phyloP scores from a whole-genome alignment of 2,329 filamentous ascomycete species.

The Alternaria conjuncta region DNA sequence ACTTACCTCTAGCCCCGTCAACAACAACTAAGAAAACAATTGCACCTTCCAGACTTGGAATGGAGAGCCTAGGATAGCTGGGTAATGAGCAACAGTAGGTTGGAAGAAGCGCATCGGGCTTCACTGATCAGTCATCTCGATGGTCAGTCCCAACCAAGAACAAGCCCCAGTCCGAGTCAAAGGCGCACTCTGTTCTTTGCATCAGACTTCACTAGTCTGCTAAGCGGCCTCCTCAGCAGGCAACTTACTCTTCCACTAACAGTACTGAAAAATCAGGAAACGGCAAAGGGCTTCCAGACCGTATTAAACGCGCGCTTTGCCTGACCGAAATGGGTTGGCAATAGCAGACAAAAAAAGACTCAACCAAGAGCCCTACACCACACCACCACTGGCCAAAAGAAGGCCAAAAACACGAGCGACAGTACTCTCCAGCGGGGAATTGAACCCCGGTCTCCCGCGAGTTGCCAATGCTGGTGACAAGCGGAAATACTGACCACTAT shows the following conservation, averaged over 20 bases:
- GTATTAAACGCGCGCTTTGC: too few species aligned
- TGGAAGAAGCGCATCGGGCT: not conserved
- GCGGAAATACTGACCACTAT: constrained; percentile 5
- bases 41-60: not conserved
- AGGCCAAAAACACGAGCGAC: not conserved
- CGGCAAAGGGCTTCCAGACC: too few species aligned
- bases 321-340: too few species aligned
- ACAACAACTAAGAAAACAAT: not conserved
- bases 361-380: not conserved
- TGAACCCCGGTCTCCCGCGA: constrained; percentile 1
- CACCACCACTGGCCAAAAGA: not conserved
- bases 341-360: not conserved
- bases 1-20: not conserved
- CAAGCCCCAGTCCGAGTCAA: too few species aligned
- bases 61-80: not conserved
- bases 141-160: too few species aligned
- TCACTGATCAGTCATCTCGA: not conserved
- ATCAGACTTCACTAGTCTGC: too few species aligned
- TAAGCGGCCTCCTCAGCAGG: too few species aligned
- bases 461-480: not conserved
- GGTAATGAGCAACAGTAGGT: not conserved
- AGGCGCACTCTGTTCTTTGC: too few species aligned
- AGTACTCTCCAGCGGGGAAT: constrained; percentile 1
- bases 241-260: too few species aligned
- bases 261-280: too few species aligned